Base-by-base conservation (phyloP, 2,329 filamentous ascomycete species). In the Aspergillus bombycis region DNA sequence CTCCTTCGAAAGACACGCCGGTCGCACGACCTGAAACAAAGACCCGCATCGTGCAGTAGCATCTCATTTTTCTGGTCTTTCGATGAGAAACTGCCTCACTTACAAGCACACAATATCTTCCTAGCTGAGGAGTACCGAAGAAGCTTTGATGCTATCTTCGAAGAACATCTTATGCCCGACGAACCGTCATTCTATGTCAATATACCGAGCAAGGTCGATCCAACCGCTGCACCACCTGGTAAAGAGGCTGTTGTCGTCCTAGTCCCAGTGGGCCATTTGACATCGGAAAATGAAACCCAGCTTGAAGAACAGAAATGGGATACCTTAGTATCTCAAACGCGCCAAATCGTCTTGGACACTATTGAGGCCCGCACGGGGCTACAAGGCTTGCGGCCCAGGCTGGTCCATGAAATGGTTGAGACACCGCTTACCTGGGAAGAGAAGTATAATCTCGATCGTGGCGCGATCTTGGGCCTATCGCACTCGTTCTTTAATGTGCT, bases 161-260 rank as follows among this genome's bases (percentile, higher is more conserved):
- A 90, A 67, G 80, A 86, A 34, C 88, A 92, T 64, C 78, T 83
- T 3, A 86, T 93, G 10, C 91, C 91, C 1, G 75, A 83, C 1
- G 83, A 92, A 63, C 90, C 90, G 0, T 89, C 86, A 61, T 93
- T 93, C 80, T 93, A 93, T 76, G 85, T 93, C 76, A 92, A 93
- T 72, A 89, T 93, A 0, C 91, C 91, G 0, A 89, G 85, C 54
- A 84, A 90, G 14, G 83, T 92, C 9, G 91, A 93, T 67, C 80
- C 86, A 0, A 84, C 84, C 0, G 91, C 91, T 1, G 89, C 91
- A 0, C 91, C 91, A 0, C 75, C 81, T 3, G 87, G 85, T 1
- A 85, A 84, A 68, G 91, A 93, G 71, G 81, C 85, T 1, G 77
- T 93, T 54, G 88, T 92, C 16, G 88, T 91, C 1, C 82, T 93